Evolutionary conservation across 768 basidiomycete species (phyloP).

Genomic region (Phlegmacium glaucopus): DNA sequence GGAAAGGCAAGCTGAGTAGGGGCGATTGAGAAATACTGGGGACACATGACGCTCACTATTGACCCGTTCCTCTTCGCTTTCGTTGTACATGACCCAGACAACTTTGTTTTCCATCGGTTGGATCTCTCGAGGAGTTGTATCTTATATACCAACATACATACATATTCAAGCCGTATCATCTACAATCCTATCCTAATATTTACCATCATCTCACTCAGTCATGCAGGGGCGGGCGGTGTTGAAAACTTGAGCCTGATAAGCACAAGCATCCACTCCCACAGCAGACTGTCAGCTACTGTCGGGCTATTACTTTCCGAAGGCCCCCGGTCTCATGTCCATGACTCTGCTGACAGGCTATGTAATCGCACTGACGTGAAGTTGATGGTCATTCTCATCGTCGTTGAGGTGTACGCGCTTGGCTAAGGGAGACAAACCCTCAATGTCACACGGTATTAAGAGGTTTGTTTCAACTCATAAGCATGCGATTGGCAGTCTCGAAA

Average conservation of each 20-base stretch:
- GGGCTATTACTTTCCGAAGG: too few species aligned
- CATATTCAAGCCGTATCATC: slow-evolving; percentile 2
- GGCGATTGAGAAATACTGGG: slow-evolving; percentile 1
- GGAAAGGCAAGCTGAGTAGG: slow-evolving; percentile 10
- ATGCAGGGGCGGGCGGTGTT: too few species aligned
- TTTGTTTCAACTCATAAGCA: slow-evolving; percentile 1
- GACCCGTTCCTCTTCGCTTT: slow-evolving; percentile 5
- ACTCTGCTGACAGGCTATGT: too few species aligned
- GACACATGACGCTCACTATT: neutral
- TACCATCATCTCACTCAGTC: neutral
- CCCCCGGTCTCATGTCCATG: too few species aligned
- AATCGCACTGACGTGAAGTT: too few species aligned
- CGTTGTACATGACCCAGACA: neutral
- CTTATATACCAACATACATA: neutral
- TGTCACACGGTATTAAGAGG: too few species aligned
- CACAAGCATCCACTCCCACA: too few species aligned
- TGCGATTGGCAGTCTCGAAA: neutral
- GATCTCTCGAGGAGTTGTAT: slow-evolving; percentile 1
- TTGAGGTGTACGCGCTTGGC: too few species aligned
- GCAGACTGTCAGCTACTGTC: too few species aligned
- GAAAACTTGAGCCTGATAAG: neutral
- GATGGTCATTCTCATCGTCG: too few species aligned
- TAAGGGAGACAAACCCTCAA: too few species aligned
- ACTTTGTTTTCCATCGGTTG: neutral
- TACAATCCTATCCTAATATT: neutral